phyloP scores from a whole-genome alignment of 345 rosid genomes.

The Psidium guajava region DNA sequence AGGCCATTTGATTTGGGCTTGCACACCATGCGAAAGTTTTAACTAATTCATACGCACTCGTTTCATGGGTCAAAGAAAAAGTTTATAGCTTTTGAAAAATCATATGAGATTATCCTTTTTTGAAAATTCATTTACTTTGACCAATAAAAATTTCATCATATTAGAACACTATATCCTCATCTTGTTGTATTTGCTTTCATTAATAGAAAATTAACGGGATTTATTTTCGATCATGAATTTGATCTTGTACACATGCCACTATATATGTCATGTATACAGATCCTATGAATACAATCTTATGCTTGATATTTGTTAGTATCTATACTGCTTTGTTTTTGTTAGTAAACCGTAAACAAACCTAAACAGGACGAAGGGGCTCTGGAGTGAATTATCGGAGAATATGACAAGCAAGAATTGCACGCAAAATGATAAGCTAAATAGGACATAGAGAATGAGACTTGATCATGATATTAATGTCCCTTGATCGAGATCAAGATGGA shows the following conservation, averaged over 20 bases:
- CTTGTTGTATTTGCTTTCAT: background rate
- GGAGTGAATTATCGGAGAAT: background rate
- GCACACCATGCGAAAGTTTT: background rate
- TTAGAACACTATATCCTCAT: background rate
- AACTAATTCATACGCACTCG: background rate
- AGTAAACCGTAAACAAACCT: background rate
- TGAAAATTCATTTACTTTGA: too few species aligned
- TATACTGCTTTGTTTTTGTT: too few species aligned
- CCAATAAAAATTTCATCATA: background rate
- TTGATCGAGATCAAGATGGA: too few species aligned
- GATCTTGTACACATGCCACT: background rate
- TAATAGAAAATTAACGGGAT: background rate
- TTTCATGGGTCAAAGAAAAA: background rate
- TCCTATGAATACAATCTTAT: background rate
- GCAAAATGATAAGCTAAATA: background rate
- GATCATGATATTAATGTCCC: background rate
- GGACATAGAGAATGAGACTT: background rate
- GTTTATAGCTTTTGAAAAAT: background rate
- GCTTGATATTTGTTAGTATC: background rate
- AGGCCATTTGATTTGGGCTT: background rate
- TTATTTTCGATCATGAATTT: background rate
- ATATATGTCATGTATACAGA: background rate
- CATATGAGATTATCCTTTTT: background rate
- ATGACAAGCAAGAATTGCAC: background rate
- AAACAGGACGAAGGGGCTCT: background rate